Percentiles rank a stretch among this genome's conserved stretches.
Conservation (phyloP, 345 rosid species). For the Eucalyptus viminalis region DNA sequence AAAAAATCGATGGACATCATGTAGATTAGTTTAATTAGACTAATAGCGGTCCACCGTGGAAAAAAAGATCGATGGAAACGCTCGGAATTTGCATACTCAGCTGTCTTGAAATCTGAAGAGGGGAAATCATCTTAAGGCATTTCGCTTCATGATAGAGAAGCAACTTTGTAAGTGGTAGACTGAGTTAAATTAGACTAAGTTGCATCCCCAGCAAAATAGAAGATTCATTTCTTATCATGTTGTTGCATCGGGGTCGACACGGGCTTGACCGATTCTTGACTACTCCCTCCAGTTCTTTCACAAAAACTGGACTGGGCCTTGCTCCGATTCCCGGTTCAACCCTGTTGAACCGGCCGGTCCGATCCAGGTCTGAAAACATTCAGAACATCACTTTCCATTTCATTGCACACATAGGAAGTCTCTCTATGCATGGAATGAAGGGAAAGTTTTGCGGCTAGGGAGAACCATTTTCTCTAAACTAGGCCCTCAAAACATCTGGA, state of each 20-base stretch:
- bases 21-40: background rate
- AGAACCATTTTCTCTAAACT: background rate
- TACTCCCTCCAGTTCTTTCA: background rate
- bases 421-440: background rate
- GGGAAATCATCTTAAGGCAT: background rate
- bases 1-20: background rate
- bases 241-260: background rate
- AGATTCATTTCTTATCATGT: background rate
- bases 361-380: background rate
- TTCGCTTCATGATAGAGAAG: background rate
- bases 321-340: background rate
- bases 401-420: background rate
- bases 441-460: background rate
- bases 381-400: background rate
- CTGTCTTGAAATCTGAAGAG: background rate
- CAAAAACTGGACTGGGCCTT: background rate
- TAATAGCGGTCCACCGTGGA: accelerated
- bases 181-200: background rate
- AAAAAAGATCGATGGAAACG: background rate
- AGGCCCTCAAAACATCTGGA: background rate
- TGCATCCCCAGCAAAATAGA: background rate
- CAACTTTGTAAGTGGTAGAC: background rate
- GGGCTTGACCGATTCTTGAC: background rate
- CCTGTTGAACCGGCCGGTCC: accelerated
- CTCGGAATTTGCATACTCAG: background rate